Evolutionary conservation across 495 filamentous ascomycete genomes (phyloP), one percentile per base, ranked within the genome.

Genomic region (Hypoxylon crocopeplum): DNA sequence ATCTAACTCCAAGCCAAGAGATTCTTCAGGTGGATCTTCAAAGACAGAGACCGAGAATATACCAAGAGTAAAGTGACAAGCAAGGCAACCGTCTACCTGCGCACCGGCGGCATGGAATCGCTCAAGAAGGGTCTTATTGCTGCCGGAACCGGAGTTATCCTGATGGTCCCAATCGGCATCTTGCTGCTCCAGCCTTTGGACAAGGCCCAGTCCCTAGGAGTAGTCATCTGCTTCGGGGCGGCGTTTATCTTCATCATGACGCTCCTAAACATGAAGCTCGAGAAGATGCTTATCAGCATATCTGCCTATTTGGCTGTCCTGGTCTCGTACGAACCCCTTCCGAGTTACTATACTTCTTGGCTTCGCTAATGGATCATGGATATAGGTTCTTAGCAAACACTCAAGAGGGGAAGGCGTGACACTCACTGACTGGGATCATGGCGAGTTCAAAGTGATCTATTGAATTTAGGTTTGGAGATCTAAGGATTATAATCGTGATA

Each of bases 111-210:
- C n/a, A 51, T 51, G 16, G 36, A 51, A 22, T 40, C 48, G 8
- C 24, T 51, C 5, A 51, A 40, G 17, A 51, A 40, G 16, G 34
- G 34, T n/a, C 48, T 51, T 5, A 34, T 51, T 3, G 48, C 48
- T 30, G 17, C 17, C 17, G 24, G 0, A 21, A 38, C 22, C 17
- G 48, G 48, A 13, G 21, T 51, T 7, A 19, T 51, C 22, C 17
- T 51, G 36, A 39, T 51, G 36, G 48, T 51, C 3, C 48, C 48
- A 30, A 21, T 51, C 5, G 48, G 48, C 1, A 40, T 51, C 13
- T 11, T 51, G 24, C 25, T 51, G 15, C 48, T 51, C 16, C 22
- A 32, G 12, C 48, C 48, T 5, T 40, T 51, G 48, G 36, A 30
- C 3, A 51, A 40, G 12, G 34, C 5, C 3, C 7, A n/a, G 8